Base-by-base conservation (phyloP, 2,329 filamentous ascomycete genomes). In the Knufia petricola region DNA sequence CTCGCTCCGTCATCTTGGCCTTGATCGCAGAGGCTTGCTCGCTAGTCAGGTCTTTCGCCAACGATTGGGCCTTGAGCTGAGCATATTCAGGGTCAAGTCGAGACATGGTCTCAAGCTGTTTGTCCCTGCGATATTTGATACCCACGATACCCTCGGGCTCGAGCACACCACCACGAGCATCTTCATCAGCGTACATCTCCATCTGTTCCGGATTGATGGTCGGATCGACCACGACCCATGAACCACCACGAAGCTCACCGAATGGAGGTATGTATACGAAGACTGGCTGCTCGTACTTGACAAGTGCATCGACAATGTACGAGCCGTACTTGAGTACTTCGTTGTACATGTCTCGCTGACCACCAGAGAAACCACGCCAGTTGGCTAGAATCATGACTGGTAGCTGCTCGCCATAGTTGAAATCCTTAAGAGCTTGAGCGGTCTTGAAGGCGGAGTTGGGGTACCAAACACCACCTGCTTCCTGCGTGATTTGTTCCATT, bases 361-460 rank as follows among this genome's bases (percentile, higher is more conserved):
- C 92, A 75, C 92, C 92, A 59, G 92, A 98, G 87, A 98, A 98
- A 75, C 92, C 92, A 81, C 92, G 84, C 92, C 92, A 98, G 78
- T 98, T 98, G 71, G 92, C 92, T 56, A 98, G 81, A 65, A 98
- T 98, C 88, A 98, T 96, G 58, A 98, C 75, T 50, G 92, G 92
- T 63, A 98, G 77, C 74, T 98, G 92, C 73, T 98, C 92, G 66
- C 92, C 92, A 58, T 94, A 81, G 80, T 98, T 98, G 80, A 98
- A 98, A 75, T 98, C 92, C 62, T 85, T 88, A 73, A 98, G 94
- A 49, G 92, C 92, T 70, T 98, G 92, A 2, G 92, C 92, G 54
- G 92, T 98, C 85, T 98, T 98, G 82, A 90, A 98, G 20, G 92
- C 92, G 9, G 90, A 96, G 79, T 98, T 98, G 64, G 92, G 92